Evolutionary conservation across 345 rosid species (phyloP), one percentile per base, ranked within the genome.

Genomic region (Firmiana major): DNA sequence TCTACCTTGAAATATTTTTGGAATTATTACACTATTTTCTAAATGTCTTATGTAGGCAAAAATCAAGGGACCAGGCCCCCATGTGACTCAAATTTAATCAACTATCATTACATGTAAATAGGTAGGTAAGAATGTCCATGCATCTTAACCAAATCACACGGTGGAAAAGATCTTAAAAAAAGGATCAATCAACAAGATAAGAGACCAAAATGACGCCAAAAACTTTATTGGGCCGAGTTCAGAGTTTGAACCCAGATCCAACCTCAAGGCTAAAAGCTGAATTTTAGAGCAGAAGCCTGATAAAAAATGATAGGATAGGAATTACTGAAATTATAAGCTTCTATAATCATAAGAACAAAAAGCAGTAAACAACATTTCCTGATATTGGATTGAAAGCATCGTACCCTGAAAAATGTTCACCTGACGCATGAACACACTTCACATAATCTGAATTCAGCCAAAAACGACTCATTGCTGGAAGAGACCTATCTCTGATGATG

Each of bases 391-490:
- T 16, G 24, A 62, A 45, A 60, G 55, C 67, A 46, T 26, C 85
- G 79, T 91, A 96, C 99, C 99, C 99, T 16, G 98, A 96, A 71
- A 88, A 94, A 51, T 82, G 78, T 83, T 90, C 94, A 51, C 98
- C 98, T 0, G 97, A 87, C 15, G 92, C 90, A 84, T 91, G 98
- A 83, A 88, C 77, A 81, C 99, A 94, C 87, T 94, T 97, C 28
- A 97, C 94, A 80, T 97, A 97, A 86, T 97, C 99, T 0, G 97
- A 85, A 83, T 89, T 89, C 40, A 91, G 87, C 99, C 99, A 97
- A 74, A 91, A 80, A 48, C 81, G 89, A 75, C 94, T 79, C 99
- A 94, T 97, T 10, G 87, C 92, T 46, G 85, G 86, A 86, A 90
- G 86, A 46, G 92, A 84, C 75, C 96, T 86, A 72, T 88, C 94